A percentile compares a stretch with the other conserved stretches of the same genome.
Evolutionary conservation across 2,329 filamentous ascomycete species (phyloP).

Genomic region (Aspergillus amoenus): DNA sequence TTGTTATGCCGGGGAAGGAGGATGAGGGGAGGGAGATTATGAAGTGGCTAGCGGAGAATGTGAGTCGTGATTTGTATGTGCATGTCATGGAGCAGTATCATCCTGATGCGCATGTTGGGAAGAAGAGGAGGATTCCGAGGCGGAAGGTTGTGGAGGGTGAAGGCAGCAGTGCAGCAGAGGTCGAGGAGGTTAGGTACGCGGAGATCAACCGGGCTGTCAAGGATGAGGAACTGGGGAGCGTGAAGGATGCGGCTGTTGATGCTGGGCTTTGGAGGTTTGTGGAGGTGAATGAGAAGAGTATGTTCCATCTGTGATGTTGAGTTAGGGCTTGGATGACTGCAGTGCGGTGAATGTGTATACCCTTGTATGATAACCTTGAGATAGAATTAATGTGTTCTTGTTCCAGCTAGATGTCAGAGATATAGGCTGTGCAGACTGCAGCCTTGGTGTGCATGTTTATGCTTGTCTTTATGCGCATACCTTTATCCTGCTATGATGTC

Average conservation of each 20-base stretch:
- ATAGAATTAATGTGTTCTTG: too few species aligned
- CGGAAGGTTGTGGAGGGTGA: not conserved
- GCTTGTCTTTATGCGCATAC: too few species aligned
- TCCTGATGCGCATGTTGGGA: slow-evolving; percentile 78
- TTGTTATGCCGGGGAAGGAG: slow-evolving; percentile 81
- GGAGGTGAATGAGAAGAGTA: slow-evolving; percentile 60
- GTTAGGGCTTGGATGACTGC: not conserved
- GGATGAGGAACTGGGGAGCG: slow-evolving; percentile 63
- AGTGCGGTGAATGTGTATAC: not conserved
- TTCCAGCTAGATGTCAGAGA: too few species aligned
- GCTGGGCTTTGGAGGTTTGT: slow-evolving; percentile 79
- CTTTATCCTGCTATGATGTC: too few species aligned
- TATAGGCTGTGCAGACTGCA: too few species aligned
- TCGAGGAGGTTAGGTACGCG: slow-evolving; percentile 61
- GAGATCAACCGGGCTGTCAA: slow-evolving; percentile 76
- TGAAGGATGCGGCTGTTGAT: slow-evolving; percentile 65
- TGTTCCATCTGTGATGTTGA: slow-evolving; percentile 45
- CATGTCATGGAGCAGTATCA: slow-evolving; percentile 90
- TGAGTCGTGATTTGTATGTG: slow-evolving; percentile 74
- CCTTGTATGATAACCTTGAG: too few species aligned
- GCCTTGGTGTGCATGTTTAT: too few species aligned
- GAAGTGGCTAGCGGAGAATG: slow-evolving; percentile 68
- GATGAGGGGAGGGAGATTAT: slow-evolving; percentile 64
- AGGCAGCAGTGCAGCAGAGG: slow-evolving; percentile 13
- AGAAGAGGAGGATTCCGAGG: slow-evolving; percentile 49